These are phyloP conservation scores for Pseudocercospora fijiensis DNA, from an alignment of 2,329 filamentous ascomycete genomes.

Conservation along the genomic window DNA sequence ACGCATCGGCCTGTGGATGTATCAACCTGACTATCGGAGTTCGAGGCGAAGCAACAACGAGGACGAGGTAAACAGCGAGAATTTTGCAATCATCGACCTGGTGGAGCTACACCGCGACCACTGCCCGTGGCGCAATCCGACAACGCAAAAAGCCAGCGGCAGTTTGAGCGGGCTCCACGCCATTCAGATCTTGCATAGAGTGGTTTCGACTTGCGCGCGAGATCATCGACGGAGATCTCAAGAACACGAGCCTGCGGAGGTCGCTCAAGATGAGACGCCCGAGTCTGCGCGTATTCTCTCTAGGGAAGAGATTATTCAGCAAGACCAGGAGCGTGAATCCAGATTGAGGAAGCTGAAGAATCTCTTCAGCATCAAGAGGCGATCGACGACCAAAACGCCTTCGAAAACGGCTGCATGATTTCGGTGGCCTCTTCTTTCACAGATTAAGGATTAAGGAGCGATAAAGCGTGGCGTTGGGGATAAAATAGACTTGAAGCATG, in stretches of 20 bases:
- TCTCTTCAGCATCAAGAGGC: constrained; percentile 37
- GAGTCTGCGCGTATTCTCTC: constrained; percentile 16
- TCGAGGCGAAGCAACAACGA: constrained; percentile 28
- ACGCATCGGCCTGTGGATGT: constrained; percentile 90
- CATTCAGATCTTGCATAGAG: constrained; percentile 35
- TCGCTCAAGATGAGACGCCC: constrained; percentile 11
- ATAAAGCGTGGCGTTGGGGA: not conserved
- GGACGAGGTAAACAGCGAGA: constrained; percentile 43
- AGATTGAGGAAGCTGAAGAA: constrained; percentile 38
- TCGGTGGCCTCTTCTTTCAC: not conserved
- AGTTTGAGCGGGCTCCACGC: constrained; percentile 37
- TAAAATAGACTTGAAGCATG: not conserved
- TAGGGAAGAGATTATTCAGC: constrained; percentile 34
- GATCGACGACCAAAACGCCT: constrained; percentile 21
- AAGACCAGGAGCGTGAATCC: constrained; percentile 39
- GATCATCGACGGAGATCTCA: constrained; percentile 36
- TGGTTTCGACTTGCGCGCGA: constrained; percentile 34
- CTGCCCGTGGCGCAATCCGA: constrained; percentile 41
- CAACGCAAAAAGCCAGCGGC: constrained; percentile 36
- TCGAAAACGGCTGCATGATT: constrained; percentile 8
- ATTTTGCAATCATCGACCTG: constrained; percentile 32
- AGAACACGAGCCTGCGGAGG: constrained; percentile 15
- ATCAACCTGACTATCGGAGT: constrained; percentile 58
- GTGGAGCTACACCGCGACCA: constrained; percentile 40
- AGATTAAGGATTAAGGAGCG: not conserved